Evolutionary conservation across 805 yeast species (phyloP), one percentile per base, ranked within the genome.

Genomic region (Suhomyces emberorum): DNA sequence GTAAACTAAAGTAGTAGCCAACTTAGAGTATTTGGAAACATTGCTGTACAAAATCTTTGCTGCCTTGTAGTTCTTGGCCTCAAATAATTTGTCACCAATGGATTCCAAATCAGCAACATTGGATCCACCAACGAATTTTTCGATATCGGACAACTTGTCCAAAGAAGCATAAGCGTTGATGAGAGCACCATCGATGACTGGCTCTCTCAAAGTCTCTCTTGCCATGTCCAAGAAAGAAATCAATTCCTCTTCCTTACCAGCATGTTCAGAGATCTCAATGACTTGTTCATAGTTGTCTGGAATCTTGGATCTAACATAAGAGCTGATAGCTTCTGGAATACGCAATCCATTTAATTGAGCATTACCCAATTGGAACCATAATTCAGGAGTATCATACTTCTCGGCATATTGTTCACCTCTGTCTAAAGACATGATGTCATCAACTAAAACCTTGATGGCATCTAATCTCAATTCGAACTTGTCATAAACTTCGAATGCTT

Each of bases 301-400:
- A 60, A 91, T 95, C 53, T 83, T 79, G 28, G 98, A 96, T 53
- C 79, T 84, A 53, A 89, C 84, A 59, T 93, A 93, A 6, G 98
- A 88, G 38, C 80, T 81, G 54, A 93, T 84, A 21, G 98, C 88
- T 53, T 91, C 98, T 33, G 88, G 81, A 42, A 93, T 79, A 52
- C 98, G 79, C 55, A 89, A 74, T 34, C 97, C 98, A 52, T 88
- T 87, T 55, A 93, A 75, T 68, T 93, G 98, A 39, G 98, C 97
- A 59, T 81, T 78, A 75, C 97, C 99, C 39, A 93, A 76, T 61
- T 88, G 95, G 53, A 86, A 83, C 98, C 98, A 93, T 47, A 91
- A 72, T 49, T 83, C 95, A 8, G 95, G 79, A 22, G 76, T 72
- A 54, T 89, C 89, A 46, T 87, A 71, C 65, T 86, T 86, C 55